Base-by-base conservation (phyloP, 202 grass and related monocot species). In the Dendrocalamus latiflorus region DNA sequence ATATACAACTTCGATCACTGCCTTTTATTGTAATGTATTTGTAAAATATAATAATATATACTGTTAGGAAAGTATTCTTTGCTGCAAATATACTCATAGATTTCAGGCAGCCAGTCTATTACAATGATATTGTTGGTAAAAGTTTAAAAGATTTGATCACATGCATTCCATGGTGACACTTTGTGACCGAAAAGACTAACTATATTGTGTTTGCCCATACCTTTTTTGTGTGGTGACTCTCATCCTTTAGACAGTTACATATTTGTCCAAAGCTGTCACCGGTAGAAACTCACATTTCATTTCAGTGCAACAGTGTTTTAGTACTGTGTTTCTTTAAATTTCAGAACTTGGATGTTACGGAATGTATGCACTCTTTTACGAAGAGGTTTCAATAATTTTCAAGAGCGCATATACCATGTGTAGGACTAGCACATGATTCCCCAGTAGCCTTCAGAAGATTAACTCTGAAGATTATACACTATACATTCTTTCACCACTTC, bases 221-320 rank as follows among this genome's bases (percentile, higher is more conserved):
- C 78, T 45, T 33, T 51, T 30, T 49, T 58, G 18, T 22, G 15
- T 74, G n/a, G 53, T 75, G 58, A 51, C 67, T 24, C 45, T 83
- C 76, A 13, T 75, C 56, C 41, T 75, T 68, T 17, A 22, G 50
- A 63, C 20, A 10, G 41, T 1, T 50, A 28, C 36, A 72, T 62
- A 24, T 81, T 86, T 34, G 37, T 70, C 74, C 55, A 73, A 66
- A 80, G 30, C 42, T 86, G 55, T 34, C 51, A 44, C 22, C 22
- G 0, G 39, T 59, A 73, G 56, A 33, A 65, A 66, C 28, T 71
- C 55, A 61, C 13, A 43, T 88, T 45, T 70, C 16, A 5, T 81
- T 64, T 21, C n/a, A 33, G 17, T 63, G 68, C 69, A 60, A 33
- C 54, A 37, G 5, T 82, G 37, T 79, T 57, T 66, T 25, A 30